These are phyloP conservation scores for Solanum pinnatisectum DNA, from an alignment of 257 asterid genomes.

Conservation along the genomic window DNA sequence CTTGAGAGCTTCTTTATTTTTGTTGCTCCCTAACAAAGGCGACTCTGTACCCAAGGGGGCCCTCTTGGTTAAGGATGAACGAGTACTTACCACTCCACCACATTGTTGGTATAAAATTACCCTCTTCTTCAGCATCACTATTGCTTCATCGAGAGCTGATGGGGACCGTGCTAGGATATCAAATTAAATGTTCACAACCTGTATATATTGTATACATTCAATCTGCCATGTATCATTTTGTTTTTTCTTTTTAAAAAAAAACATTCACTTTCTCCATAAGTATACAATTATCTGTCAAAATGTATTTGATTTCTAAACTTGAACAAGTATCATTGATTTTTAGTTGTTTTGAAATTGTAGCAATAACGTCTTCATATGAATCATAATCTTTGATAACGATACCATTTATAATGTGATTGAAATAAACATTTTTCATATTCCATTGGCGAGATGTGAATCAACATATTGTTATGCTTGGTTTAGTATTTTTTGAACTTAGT, in stretches of 20 bases:
- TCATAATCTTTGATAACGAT: too few relatives aligned
- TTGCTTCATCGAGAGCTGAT: not conserved
- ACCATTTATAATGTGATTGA: not conserved
- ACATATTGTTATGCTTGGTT: not conserved
- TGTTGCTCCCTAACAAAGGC: too few relatives aligned
- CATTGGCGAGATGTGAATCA: not conserved
- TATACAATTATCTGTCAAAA: not conserved
- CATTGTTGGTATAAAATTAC: too few relatives aligned
- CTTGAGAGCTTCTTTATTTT: not conserved
- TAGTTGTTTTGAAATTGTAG: not conserved
- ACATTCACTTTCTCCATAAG: too few relatives aligned
- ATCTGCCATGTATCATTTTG: not conserved
- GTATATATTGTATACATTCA: not conserved
- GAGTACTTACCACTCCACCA: too few relatives aligned
- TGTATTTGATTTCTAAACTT: not conserved
- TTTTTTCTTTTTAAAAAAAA: rapidly evolving
- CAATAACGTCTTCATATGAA: not conserved
- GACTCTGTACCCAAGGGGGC: too few relatives aligned
- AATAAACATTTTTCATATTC: not conserved
- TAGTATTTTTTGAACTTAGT: not conserved
- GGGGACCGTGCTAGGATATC: not conserved
- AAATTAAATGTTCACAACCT: not conserved
- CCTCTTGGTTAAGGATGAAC: too few relatives aligned
- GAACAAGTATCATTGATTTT: too few relatives aligned
- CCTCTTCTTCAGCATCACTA: not conserved